Conservation (phyloP, 2,329 filamentous ascomycete genomes). For the Botrytis porri region DNA sequence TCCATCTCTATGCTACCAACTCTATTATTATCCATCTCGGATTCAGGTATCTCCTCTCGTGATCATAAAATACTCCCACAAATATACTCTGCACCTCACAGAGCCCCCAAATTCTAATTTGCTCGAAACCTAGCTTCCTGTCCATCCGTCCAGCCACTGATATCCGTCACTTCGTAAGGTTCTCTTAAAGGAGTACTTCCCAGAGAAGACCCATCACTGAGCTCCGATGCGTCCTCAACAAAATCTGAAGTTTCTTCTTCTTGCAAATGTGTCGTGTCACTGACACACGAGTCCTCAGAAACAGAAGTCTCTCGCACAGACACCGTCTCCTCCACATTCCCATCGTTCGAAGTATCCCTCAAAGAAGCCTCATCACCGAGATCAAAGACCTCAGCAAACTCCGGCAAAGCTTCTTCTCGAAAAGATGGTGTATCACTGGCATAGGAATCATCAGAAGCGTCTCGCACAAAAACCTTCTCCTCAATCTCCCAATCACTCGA, state of each 20-base stretch:
- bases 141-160: background rate
- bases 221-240: background rate
- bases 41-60: background rate
- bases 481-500: background rate
- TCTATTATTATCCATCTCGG: background rate
- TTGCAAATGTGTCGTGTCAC: background rate
- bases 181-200: background rate
- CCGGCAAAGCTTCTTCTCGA: too few relatives aligned
- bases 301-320: background rate
- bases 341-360: background rate
- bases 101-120: background rate
- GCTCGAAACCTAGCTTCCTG: background rate
- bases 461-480: background rate
- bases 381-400: too few relatives aligned
- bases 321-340: background rate
- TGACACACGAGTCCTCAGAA: background rate
- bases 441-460: background rate
- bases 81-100: background rate
- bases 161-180: background rate
- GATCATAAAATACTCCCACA: background rate
- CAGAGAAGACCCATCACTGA: background rate
- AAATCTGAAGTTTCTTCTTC: background rate
- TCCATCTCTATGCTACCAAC: background rate
- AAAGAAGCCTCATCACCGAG: background rate
- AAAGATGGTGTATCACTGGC: background rate